These are phyloP conservation scores for Francoa sonchifolia DNA, from an alignment of 441 rosid species.

Conservation along the genomic window DNA sequence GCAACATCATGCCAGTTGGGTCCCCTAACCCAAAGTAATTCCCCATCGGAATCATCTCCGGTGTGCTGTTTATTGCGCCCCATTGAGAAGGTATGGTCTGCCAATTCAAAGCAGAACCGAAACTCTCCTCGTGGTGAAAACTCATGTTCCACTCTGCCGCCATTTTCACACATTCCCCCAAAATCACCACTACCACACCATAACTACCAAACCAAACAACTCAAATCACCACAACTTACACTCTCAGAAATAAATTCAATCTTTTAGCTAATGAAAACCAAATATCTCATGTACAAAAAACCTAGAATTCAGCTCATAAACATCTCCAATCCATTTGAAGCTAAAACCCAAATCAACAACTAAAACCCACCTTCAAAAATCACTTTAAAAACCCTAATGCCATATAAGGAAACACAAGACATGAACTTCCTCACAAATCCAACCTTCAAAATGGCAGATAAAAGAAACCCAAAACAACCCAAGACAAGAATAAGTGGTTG, in stretches of 20 bases:
- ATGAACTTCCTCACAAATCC: neutral
- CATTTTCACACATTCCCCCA: slow-evolving; percentile 23
- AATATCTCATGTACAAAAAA: neutral
- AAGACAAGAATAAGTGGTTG: neutral
- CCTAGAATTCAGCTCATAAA: neutral
- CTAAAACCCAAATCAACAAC: no score
- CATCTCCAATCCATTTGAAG: no score
- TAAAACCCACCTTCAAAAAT: no score
- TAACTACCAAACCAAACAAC: slow-evolving; percentile 2
- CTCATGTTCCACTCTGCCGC: slow-evolving; percentile 47
- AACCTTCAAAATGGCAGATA: neutral
- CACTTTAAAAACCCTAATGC: neutral
- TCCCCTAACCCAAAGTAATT: slow-evolving; percentile 35
- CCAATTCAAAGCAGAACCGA: slow-evolving; percentile 29
- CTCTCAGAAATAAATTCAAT: neutral
- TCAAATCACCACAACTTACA: slow-evolving; percentile 1
- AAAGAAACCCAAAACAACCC: neutral
- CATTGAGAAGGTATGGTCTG: slow-evolving; percentile 46
- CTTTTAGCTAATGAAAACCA: neutral
- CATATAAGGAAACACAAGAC: neutral
- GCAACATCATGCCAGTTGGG: slow-evolving; percentile 10
- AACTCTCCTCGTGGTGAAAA: slow-evolving; percentile 17
- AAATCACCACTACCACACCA: no score
- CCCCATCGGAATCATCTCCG: slow-evolving; percentile 45
- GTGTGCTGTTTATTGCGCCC: slow-evolving; percentile 23